phyloP scores from a whole-genome alignment of 1,139 yeast species.

The Zygosaccharomyces pseudobailii region DNA sequence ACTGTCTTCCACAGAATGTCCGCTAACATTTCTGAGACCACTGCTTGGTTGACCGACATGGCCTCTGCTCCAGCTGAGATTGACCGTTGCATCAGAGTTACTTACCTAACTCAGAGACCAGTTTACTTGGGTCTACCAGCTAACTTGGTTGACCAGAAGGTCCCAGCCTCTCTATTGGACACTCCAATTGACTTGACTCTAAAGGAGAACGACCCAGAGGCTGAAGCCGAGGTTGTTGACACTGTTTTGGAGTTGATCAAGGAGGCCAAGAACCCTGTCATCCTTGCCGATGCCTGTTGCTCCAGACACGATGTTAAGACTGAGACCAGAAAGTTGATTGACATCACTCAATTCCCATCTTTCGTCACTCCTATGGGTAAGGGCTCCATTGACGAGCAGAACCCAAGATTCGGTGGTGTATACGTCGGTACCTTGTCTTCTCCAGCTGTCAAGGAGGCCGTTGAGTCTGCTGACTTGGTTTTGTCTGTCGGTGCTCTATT shows the following conservation, averaged over 20 bases:
- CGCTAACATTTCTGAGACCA: conserved; percentile 60
- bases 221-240: conserved; percentile 69
- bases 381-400: conserved; percentile 68
- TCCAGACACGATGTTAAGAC: conserved; percentile 64
- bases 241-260: conserved; percentile 49
- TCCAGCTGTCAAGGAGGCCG: conserved; percentile 71
- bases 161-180: conserved; percentile 52
- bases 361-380: conserved; percentile 92
- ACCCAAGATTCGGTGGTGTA: conserved; percentile 79
- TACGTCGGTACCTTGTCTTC: conserved; percentile 76
- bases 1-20: conserved; percentile 75
- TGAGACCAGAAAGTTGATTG: conserved; percentile 60
- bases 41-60: conserved; percentile 59
- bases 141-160: conserved; percentile 63
- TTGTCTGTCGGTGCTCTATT: conserved; percentile 76
- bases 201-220: conserved; percentile 62
- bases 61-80: conserved; percentile 61
- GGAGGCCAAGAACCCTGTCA: conserved; percentile 61
- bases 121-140: conserved; percentile 82
- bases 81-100: conserved; percentile 70
- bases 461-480: conserved; percentile 72
- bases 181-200: conserved; percentile 61
- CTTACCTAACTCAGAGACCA: conserved; percentile 71
- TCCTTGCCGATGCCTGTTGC: conserved; percentile 85
- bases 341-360: conserved; percentile 72